Percentiles rank a stretch among this genome's conserved stretches.
Conservation (phyloP, 345 rosid species). For the Murraya koenigii region DNA sequence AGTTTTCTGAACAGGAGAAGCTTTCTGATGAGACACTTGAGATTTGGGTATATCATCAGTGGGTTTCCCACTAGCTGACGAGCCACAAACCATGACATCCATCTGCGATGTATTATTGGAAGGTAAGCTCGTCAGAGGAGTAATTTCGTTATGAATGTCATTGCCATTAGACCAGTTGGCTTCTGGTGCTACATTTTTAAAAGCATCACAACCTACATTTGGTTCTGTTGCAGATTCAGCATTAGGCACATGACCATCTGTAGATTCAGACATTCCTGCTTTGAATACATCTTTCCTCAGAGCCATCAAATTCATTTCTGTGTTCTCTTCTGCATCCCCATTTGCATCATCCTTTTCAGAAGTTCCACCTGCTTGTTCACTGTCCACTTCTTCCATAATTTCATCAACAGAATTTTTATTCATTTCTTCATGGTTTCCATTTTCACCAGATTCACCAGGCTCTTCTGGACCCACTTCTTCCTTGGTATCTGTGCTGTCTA, state of each 20-base stretch:
- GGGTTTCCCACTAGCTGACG: slow-evolving; percentile 49
- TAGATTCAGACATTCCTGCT: slow-evolving; percentile 35
- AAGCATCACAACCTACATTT: slow-evolving; percentile 39
- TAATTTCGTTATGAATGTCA: slow-evolving; percentile 41
- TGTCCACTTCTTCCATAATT: slow-evolving; percentile 36
- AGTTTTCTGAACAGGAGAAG: slow-evolving; percentile 42
- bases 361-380: slow-evolving; percentile 38
- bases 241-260: slow-evolving; percentile 38
- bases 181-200: slow-evolving; percentile 48
- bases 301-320: slow-evolving; percentile 35
- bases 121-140: slow-evolving; percentile 49
- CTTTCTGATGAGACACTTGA: slow-evolving; percentile 42
- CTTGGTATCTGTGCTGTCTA: slow-evolving; percentile 38
- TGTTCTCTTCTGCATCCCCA: slow-evolving; percentile 38
- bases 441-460: slow-evolving; percentile 40
- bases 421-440: slow-evolving; percentile 40
- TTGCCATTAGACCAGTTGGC: slow-evolving; percentile 38
- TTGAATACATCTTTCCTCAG: slow-evolving; percentile 36
- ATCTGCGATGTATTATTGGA: slow-evolving; percentile 45
- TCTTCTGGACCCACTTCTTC: slow-evolving; percentile 50
- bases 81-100: slow-evolving; percentile 44
- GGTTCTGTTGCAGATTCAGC: slow-evolving; percentile 56
- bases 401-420: slow-evolving; percentile 40
- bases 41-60: slow-evolving; percentile 40
- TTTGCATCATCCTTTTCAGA: slow-evolving; percentile 40